These are phyloP conservation scores for Picea abies DNA, from an alignment of 83 land plant genomes.

Conservation along the genomic window DNA sequence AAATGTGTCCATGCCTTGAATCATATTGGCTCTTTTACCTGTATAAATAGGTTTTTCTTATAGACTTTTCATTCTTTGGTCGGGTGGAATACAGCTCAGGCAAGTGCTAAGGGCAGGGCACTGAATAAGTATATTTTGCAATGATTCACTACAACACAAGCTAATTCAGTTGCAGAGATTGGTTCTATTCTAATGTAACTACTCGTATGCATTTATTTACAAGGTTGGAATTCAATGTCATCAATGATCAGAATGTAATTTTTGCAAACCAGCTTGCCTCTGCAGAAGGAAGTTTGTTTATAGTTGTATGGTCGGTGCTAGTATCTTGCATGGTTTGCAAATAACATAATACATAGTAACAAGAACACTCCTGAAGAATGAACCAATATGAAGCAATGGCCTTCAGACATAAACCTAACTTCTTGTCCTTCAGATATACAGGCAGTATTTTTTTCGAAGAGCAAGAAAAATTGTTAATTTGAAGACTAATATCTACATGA, in stretches of 20 bases:
- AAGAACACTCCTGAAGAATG: too few relatives aligned
- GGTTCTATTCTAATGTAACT: neutral
- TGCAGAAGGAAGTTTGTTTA: too few relatives aligned
- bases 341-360: too few relatives aligned
- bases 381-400: too few relatives aligned
- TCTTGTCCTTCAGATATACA: too few relatives aligned
- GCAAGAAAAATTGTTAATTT: too few relatives aligned
- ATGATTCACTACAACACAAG: neutral
- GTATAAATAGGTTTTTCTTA: neutral
- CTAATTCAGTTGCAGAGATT: neutral
- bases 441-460: too few relatives aligned
- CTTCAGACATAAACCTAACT: too few relatives aligned
- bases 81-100: neutral
- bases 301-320: too few relatives aligned
- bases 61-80: neutral
- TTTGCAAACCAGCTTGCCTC: neutral
- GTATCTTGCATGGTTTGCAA: too few relatives aligned
- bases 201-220: neutral
- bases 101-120: neutral
- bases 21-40: too few relatives aligned
- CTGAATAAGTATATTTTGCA: neutral
- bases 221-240: neutral
- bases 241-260: neutral
- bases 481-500: too few relatives aligned
- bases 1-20: neutral